Evolutionary conservation across 179 eudicot genomes (phyloP).

Genomic region (Pouteria campechiana): DNA sequence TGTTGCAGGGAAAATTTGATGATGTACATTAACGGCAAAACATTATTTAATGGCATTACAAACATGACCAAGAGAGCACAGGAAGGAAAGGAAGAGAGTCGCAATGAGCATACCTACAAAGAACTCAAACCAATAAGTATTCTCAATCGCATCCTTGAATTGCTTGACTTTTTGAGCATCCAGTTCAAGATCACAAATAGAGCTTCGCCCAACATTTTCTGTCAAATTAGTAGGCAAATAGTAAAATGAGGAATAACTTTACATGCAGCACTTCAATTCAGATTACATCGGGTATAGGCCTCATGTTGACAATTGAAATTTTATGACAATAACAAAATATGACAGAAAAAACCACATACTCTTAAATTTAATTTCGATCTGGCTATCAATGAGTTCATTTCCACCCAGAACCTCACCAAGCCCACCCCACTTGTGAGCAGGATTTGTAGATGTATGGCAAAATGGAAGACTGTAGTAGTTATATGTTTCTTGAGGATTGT

Average conservation of each 20-base stretch:
- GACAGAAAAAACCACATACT: too few species aligned
- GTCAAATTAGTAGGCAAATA: too few species aligned
- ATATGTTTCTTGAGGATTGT: constrained; percentile 96
- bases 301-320: too few species aligned
- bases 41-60: too few species aligned
- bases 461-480: constrained; percentile 90
- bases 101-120: constrained; percentile 10
- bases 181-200: constrained; percentile 26
- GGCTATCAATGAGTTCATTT: constrained; percentile 93
- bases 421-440: constrained; percentile 93
- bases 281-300: too few species aligned
- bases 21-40: too few species aligned
- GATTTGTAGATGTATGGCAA: constrained; percentile 52
- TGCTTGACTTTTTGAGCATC: constrained; percentile 22
- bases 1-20: too few species aligned
- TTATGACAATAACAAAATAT: too few species aligned
- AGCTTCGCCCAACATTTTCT: constrained; percentile 24
- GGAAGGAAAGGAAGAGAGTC: neutral
- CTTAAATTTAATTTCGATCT: constrained; percentile 54
- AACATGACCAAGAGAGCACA: neutral
- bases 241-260: too few species aligned
- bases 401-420: constrained; percentile 97
- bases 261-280: too few species aligned
- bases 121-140: constrained; percentile 29
- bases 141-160: constrained; percentile 28